Percentiles rank a stretch among this genome's conserved stretches.
Conservation (phyloP, 169 alveolate genomes). For the Plasmodium fragile region DNA sequence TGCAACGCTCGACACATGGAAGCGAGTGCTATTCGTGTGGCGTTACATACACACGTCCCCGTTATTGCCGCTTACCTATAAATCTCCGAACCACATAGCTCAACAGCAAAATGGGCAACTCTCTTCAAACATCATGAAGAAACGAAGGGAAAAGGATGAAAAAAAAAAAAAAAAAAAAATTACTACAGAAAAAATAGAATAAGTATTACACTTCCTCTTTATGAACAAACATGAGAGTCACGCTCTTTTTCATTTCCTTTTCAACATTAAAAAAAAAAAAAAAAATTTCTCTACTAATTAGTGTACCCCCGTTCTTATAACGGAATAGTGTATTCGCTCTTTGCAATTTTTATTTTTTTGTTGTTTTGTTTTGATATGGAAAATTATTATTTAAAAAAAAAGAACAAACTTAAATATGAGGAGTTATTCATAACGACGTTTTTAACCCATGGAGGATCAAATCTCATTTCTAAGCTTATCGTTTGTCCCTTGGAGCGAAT, state of each 20-base stretch:
- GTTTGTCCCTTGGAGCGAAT: conserved; percentile 64
- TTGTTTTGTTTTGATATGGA: conserved; percentile 49
- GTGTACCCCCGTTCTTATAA: background rate
- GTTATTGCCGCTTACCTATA: background rate
- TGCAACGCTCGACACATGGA: background rate
- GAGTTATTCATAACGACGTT: conserved; percentile 69
- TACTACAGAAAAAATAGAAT: background rate
- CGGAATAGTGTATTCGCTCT: background rate
- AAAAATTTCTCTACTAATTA: background rate
- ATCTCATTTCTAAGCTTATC: conserved; percentile 58
- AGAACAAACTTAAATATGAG: conserved; percentile 49
- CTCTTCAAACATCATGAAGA: background rate
- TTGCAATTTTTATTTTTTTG: background rate
- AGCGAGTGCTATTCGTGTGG: background rate
- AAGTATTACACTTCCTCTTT: background rate
- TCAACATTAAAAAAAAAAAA: background rate
- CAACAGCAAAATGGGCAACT: background rate
- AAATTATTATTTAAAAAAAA: conserved; percentile 73
- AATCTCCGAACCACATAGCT: background rate
- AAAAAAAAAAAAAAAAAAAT: background rate
- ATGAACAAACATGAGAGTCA: background rate
- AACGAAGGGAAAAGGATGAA: background rate
- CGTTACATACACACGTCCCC: background rate
- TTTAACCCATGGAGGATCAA: conserved; percentile 76
- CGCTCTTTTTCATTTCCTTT: background rate